These are phyloP conservation scores for Hygrophila difformis DNA, from an alignment of 257 asterid genomes.

Conservation along the genomic window DNA sequence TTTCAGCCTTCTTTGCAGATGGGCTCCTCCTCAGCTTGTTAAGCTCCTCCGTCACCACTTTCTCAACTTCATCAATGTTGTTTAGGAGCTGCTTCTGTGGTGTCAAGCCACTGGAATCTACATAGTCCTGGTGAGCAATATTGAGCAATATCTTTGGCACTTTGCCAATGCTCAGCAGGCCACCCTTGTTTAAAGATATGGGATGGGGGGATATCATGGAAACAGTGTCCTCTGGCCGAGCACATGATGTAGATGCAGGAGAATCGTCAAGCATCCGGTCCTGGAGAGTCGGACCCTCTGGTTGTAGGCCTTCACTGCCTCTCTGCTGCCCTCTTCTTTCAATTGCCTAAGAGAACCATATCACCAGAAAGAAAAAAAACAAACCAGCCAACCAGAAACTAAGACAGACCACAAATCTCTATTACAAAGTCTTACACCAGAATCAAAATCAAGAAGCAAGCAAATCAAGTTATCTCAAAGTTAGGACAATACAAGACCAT, in stretches of 20 bases:
- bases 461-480: too few species aligned
- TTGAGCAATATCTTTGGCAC: constrained; percentile 62
- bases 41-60: constrained; percentile 69
- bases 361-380: too few species aligned
- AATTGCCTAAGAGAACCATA: constrained; percentile 61
- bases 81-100: constrained; percentile 55
- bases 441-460: not conserved
- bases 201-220: constrained; percentile 33
- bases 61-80: constrained; percentile 58
- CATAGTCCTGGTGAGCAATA: constrained; percentile 36
- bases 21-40: constrained; percentile 60
- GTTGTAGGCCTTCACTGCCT: constrained; percentile 34
- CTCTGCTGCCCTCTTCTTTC: constrained; percentile 50
- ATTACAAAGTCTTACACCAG: not conserved
- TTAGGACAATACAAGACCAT: not conserved
- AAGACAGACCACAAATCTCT: too few species aligned
- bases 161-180: constrained; percentile 35
- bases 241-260: constrained; percentile 28
- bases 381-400: too few species aligned
- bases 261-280: constrained; percentile 25
- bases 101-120: constrained; percentile 35
- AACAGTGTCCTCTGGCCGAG: constrained; percentile 35
- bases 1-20: constrained; percentile 53
- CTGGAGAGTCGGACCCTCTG: constrained; percentile 28
- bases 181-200: constrained; percentile 11